A percentile compares a stretch with the other conserved stretches of the same genome.
Conservation (phyloP, 345 rosid genomes). For the Acer campestre region DNA sequence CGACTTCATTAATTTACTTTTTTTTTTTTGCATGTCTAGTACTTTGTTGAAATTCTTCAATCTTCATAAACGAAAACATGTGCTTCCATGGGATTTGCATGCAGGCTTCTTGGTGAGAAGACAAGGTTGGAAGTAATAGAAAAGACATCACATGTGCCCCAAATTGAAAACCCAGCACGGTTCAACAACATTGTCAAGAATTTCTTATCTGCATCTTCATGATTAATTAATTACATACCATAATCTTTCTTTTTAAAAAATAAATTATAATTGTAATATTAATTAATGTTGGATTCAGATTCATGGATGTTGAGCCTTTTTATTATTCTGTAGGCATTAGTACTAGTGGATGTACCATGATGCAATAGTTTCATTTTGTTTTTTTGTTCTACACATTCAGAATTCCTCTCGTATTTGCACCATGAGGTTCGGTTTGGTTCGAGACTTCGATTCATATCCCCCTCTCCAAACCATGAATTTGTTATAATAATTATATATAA, state of each 20-base stretch:
- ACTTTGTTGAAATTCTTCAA: not conserved
- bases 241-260: too few relatives aligned
- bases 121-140: constrained; percentile 60
- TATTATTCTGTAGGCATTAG: not conserved
- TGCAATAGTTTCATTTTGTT: too few relatives aligned
- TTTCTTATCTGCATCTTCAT: constrained; percentile 47
- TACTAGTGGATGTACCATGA: not conserved
- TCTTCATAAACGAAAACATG: not conserved
- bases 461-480: too few relatives aligned
- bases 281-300: not conserved
- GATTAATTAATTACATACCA: constrained; percentile 3
- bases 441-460: too few relatives aligned
- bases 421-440: too few relatives aligned
- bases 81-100: not conserved
- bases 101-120: constrained; percentile 72
- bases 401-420: too few relatives aligned
- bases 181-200: constrained; percentile 55
- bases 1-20: not conserved
- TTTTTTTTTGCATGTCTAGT: not conserved
- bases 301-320: not conserved
- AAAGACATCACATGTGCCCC: constrained; percentile 79
- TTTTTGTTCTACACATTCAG: too few relatives aligned
- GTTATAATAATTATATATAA: too few relatives aligned
- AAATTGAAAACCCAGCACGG: constrained; percentile 52
- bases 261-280: not conserved